Evolutionary conservation across 2,329 filamentous ascomycete genomes (phyloP), one percentile per base, ranked within the genome.

Genomic region (Whalleya microplaca): DNA sequence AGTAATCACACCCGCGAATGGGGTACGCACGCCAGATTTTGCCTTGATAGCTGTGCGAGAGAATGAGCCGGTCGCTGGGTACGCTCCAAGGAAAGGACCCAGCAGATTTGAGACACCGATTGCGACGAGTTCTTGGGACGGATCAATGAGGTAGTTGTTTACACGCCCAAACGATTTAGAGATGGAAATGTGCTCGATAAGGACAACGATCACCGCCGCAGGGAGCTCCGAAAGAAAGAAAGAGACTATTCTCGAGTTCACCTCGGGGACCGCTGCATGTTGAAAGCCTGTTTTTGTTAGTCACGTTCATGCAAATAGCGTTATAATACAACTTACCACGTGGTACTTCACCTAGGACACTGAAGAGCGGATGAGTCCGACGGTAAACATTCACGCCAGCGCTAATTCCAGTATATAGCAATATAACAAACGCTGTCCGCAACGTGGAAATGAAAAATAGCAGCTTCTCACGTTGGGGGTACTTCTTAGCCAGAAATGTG

Each of bases 11-110:
- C 92, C 92, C 32, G 90, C 92, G 53, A 96, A 85, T 0, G 92
- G 92, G 3, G 91, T 96, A 42, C 92, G 87, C 1, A 96, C 92
- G 70, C 92, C 92, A 51, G 92, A 91, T 76, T 96, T 96, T n/a
- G 92, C 91, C 75, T 96, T 96, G 78, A 96, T 96, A 48, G 92
- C 92, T 20, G 92, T 96, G 59, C 92, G 86, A 7, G 90, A 94
- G 79, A 96, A 96, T 2, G 92, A 96, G 5, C 92, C 92, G 10
- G 92, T 96, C 0, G 91, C 90, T 3, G 92, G 91, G 66, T 96
- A 96, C 1, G 81, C 91, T 49, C 92, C 90, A 1, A 94, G 78
- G 78, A 95, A 94, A 9, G 90, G 89, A 6, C 88, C 89, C 2
- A 93, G 78, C 3, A 93, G 73, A 64, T 94, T 94, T 29, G 84